These are phyloP conservation scores for Tephrocybe sp. DNA, from an alignment of 768 basidiomycete species.

Conservation along the genomic window DNA sequence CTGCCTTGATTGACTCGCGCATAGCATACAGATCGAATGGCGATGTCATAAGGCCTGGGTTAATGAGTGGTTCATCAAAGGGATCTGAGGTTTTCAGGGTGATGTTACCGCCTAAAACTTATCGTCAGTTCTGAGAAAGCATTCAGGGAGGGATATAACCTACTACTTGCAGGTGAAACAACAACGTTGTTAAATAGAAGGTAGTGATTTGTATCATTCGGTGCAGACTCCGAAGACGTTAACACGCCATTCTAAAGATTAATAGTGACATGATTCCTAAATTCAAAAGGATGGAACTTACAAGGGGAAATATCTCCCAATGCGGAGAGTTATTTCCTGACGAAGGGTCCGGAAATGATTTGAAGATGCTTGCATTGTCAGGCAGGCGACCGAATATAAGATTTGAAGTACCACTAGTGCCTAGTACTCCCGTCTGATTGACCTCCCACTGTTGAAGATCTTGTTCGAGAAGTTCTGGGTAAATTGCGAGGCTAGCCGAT, in stretches of 20 bases:
- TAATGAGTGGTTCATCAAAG: constrained; percentile 40
- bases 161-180: not conserved
- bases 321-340: constrained; percentile 1
- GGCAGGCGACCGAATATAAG: not conserved
- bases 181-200: not conserved
- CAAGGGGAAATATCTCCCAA: not conserved
- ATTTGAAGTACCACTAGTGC: not conserved
- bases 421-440: not conserved
- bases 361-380: not conserved
- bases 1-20: constrained; percentile 17
- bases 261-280: not conserved
- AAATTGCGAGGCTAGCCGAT: not conserved
- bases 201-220: not conserved
- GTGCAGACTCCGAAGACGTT: not conserved
- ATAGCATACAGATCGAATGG: constrained; percentile 21
- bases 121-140: not conserved
- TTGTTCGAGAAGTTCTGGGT: not conserved
- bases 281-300: not conserved
- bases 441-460: not conserved
- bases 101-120: not conserved
- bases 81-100: constrained; percentile 20
- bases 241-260: not conserved
- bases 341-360: not conserved
- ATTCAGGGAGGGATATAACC: not conserved
- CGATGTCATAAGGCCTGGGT: constrained; percentile 36